Conservation (phyloP, 148 eudicot genomes). For the Fagopyrum homotropicum region DNA sequence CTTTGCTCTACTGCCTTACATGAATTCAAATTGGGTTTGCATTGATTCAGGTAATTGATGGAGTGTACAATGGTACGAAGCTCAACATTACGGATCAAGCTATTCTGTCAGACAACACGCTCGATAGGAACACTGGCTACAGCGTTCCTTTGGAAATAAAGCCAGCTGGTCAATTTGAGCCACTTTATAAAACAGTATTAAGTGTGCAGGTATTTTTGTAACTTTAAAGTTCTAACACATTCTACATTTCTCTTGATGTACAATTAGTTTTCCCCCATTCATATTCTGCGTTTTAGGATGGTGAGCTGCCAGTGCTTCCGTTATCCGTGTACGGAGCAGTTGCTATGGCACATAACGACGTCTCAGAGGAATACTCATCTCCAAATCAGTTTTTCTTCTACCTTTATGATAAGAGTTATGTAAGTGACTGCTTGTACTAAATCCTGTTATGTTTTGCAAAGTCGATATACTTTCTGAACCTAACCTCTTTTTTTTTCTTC, state of each 20-base stretch:
- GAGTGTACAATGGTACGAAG: conserved; percentile 76
- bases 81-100: conserved; percentile 70
- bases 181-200: conserved; percentile 74
- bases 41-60: conserved; percentile 62
- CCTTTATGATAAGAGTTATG: conserved; percentile 83
- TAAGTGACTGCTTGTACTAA: conserved; percentile 31
- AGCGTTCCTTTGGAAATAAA: conserved; percentile 75
- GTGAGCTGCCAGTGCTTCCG: conserved; percentile 96
- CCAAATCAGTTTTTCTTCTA: conserved; percentile 95
- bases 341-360: conserved; percentile 90
- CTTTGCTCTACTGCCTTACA: background rate
- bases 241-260: background rate
- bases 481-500: background rate
- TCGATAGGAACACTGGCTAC: conserved; percentile 48
- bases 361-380: conserved; percentile 78
- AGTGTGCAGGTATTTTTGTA: conserved; percentile 65
- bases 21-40: background rate
- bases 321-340: conserved; percentile 93
- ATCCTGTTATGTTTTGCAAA: background rate
- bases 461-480: background rate
- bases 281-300: conserved; percentile 47
- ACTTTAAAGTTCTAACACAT: background rate
- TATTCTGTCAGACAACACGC: conserved; percentile 60
- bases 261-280: conserved; percentile 7
- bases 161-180: conserved; percentile 97